A percentile compares a stretch with the other conserved stretches of the same genome.
Conservation (phyloP, 495 filamentous ascomycete species). For the Penicillium cinerascens region DNA sequence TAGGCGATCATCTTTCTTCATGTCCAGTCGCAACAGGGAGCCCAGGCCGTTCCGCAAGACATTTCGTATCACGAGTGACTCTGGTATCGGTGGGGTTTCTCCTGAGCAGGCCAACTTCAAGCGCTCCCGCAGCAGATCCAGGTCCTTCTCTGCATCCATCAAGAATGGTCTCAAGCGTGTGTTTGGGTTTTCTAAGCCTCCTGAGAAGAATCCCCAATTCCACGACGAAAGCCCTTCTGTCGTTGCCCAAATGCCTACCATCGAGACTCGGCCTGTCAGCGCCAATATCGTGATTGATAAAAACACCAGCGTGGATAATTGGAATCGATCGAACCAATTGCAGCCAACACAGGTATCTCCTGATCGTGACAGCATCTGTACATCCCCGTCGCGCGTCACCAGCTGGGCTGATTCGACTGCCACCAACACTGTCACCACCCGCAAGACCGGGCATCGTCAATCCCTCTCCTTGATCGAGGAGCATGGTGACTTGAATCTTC, state of each 20-base stretch:
- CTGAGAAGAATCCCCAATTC: constrained; percentile 17
- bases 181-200: constrained; percentile 48
- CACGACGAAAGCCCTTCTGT: background rate
- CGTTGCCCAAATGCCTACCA: background rate
- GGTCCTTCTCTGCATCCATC: constrained; percentile 58
- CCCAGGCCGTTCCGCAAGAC: constrained; percentile 59
- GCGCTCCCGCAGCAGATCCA: constrained; percentile 48
- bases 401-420: constrained; percentile 69
- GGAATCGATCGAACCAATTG: background rate
- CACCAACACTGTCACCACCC: constrained; percentile 44
- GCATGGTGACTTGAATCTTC: constrained; percentile 46
- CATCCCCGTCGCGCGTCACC: constrained; percentile 64
- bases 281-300: background rate
- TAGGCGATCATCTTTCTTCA: constrained; percentile 48
- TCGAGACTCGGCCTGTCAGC: background rate
- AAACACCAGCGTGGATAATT: background rate
- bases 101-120: constrained; percentile 22
- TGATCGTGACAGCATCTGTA: constrained; percentile 47
- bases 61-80: constrained; percentile 49
- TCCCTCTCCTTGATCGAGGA: constrained; percentile 67
- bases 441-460: constrained; percentile 44
- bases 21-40: constrained; percentile 37
- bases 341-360: constrained; percentile 18
- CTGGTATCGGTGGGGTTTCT: constrained; percentile 28
- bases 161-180: constrained; percentile 60